Evolutionary conservation across 306 rosid genomes (phyloP).

Genomic region (Vicia villosa): DNA sequence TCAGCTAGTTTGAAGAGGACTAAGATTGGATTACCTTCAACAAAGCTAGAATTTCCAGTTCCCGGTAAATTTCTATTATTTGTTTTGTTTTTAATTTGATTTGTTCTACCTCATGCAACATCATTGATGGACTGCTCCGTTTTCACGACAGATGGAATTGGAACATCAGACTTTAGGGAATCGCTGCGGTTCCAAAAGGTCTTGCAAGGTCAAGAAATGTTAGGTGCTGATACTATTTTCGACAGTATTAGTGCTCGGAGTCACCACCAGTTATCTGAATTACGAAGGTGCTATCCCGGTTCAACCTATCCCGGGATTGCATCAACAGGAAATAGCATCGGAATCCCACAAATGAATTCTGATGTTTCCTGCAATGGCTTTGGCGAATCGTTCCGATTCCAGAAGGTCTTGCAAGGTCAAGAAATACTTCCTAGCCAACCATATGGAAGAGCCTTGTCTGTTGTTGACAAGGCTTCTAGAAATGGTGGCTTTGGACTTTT

Average conservation of each 20-base stretch:
- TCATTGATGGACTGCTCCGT: constrained; percentile 8
- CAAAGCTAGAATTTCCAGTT: constrained; percentile 71
- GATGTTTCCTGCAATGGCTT: constrained; percentile 68
- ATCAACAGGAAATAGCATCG: constrained; percentile 55
- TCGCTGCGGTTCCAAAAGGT: constrained; percentile 91
- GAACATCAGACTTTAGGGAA: constrained; percentile 89
- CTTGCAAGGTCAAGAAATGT: constrained; percentile 99
- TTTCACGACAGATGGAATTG: constrained; percentile 69
- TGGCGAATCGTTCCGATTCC: constrained; percentile 75
- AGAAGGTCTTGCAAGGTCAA: constrained; percentile 99
- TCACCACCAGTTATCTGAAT: constrained; percentile 55
- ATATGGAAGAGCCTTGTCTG: constrained; percentile 58
- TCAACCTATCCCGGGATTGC: constrained; percentile 53
- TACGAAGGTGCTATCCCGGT: constrained; percentile 70
- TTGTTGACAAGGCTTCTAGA: constrained; percentile 47
- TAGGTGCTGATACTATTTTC: constrained; percentile 58
- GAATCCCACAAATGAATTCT: constrained; percentile 53
- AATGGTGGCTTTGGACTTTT: constrained; percentile 59
- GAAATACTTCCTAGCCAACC: constrained; percentile 81
- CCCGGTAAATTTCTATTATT: constrained; percentile 54
- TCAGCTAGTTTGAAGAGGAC: constrained; percentile 81
- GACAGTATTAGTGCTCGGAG: constrained; percentile 53
- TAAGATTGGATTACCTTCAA: constrained; percentile 60
- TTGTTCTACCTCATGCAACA: not conserved
- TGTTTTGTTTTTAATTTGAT: not conserved